Evolutionary conservation across 805 yeast genomes (phyloP).

Genomic region (Pichia nanzhaoensis): DNA sequence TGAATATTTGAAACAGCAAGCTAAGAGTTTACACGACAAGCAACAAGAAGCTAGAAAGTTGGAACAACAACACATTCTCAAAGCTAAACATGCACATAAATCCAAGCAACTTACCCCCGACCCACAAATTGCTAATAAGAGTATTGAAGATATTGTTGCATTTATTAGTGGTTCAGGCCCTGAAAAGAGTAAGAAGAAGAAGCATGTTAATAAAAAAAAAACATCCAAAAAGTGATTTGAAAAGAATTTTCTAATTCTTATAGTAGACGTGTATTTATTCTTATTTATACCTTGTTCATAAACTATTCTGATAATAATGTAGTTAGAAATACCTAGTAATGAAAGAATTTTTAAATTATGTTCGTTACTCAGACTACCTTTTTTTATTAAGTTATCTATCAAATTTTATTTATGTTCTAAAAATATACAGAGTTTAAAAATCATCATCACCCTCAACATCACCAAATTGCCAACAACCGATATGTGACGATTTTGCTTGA

Average conservation of each 20-base stretch:
- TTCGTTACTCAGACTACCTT: too few species aligned
- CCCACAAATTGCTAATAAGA: conserved; percentile 54
- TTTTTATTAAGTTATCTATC: too few species aligned
- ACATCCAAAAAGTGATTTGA: conserved; percentile 17
- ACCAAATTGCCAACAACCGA: conserved; percentile 74
- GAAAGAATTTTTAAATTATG: too few species aligned
- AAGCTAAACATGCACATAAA: conserved; percentile 25
- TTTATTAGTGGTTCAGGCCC: conserved; percentile 57
- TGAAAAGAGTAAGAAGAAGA: conserved; percentile 27
- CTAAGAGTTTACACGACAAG: conserved; percentile 18
- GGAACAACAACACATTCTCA: conserved; percentile 17
- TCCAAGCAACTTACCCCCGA: conserved; percentile 33
- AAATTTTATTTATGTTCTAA: too few species aligned
- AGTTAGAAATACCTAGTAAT: neutral
- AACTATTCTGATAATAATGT: neutral
- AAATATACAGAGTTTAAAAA: conserved; percentile 2
- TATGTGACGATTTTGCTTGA: conserved; percentile 42
- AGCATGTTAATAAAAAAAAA: conserved; percentile 21
- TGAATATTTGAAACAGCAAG: conserved; percentile 21
- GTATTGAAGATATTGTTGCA: conserved; percentile 65
- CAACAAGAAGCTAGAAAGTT: conserved; percentile 21
- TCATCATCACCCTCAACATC: conserved; percentile 57
- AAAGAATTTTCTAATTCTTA: too few species aligned
- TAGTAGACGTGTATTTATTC: conserved; percentile 4
- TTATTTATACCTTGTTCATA: conserved; percentile 8